These are phyloP conservation scores for Carnegiea gigantea DNA, from an alignment of 179 eudicot species.

Conservation along the genomic window DNA sequence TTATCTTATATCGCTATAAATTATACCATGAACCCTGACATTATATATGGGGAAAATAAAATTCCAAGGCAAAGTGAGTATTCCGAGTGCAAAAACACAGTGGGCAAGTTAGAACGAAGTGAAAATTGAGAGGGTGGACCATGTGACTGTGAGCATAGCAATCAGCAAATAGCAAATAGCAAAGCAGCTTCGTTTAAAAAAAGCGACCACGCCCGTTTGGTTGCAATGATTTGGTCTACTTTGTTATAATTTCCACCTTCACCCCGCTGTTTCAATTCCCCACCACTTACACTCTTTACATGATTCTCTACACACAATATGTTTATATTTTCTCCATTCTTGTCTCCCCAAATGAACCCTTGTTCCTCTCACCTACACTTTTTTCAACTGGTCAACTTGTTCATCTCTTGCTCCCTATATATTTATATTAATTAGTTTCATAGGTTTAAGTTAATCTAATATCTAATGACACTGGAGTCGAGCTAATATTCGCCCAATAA, in stretches of 20 bases:
- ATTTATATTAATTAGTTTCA: too few relatives aligned
- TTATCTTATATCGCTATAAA: too few relatives aligned
- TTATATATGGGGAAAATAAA: too few relatives aligned
- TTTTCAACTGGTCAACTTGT: too few relatives aligned
- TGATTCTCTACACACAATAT: background rate
- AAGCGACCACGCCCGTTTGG: conserved; percentile 76
- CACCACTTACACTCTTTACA: background rate
- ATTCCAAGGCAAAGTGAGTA: too few relatives aligned
- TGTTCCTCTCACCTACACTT: too few relatives aligned
- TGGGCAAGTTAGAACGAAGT: background rate
- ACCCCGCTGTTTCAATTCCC: background rate
- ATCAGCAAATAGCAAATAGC: background rate
- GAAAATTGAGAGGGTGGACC: conserved; percentile 16
- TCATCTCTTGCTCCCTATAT: too few relatives aligned
- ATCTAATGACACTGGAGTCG: conserved; percentile 16
- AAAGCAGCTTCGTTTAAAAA: conserved; percentile 25
- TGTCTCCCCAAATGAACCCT: conserved; percentile 11
- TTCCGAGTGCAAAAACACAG: too few relatives aligned
- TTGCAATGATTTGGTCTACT: conserved; percentile 73
- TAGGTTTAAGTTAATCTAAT: background rate
- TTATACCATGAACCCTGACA: too few relatives aligned
- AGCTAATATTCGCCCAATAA: too few relatives aligned
- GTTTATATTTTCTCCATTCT: background rate
- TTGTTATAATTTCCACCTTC: conserved; percentile 38
- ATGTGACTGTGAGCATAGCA: conserved; percentile 20